phyloP scores from a whole-genome alignment of 75 land plant genomes.

The Sequoiadendron giganteum region DNA sequence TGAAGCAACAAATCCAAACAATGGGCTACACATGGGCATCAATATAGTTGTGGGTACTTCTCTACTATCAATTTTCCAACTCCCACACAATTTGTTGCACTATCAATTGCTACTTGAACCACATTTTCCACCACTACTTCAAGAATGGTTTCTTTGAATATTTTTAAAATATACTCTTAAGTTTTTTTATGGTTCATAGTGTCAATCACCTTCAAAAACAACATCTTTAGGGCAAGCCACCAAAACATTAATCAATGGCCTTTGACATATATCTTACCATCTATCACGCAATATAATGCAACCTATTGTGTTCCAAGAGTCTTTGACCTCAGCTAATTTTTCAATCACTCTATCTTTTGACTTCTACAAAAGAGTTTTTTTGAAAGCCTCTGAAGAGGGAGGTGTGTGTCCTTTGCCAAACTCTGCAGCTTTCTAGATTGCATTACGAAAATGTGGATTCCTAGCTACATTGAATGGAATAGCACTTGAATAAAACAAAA shows the following conservation, averaged over 20 bases:
- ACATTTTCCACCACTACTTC: conserved; percentile 54
- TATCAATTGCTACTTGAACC: conserved; percentile 50
- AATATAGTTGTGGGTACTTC: conserved; percentile 40
- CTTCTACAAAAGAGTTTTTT: no score
- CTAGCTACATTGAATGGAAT: no score
- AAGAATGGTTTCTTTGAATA: background rate
- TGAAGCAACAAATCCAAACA: conserved; percentile 50
- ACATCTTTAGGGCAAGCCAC: background rate
- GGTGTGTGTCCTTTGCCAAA: no score
- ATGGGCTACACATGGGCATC: conserved; percentile 54
- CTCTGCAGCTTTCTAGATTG: no score
- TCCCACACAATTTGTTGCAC: conserved; percentile 23
- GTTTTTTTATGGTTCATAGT: background rate
- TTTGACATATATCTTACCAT: background rate
- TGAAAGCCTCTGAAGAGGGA: no score
- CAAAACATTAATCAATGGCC: background rate
- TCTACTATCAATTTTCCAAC: conserved; percentile 44
- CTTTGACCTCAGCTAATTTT: no score
- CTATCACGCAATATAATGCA: background rate
- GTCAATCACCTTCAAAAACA: background rate
- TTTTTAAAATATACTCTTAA: background rate
- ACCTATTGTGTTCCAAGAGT: no score
- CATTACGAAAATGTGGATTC: no score
- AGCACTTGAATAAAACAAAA: no score
- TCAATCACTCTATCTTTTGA: no score